Percentiles rank a stretch among this genome's conserved stretches.
phyloP scores from a whole-genome alignment of 441 rosid species.

The Croton setiger region DNA sequence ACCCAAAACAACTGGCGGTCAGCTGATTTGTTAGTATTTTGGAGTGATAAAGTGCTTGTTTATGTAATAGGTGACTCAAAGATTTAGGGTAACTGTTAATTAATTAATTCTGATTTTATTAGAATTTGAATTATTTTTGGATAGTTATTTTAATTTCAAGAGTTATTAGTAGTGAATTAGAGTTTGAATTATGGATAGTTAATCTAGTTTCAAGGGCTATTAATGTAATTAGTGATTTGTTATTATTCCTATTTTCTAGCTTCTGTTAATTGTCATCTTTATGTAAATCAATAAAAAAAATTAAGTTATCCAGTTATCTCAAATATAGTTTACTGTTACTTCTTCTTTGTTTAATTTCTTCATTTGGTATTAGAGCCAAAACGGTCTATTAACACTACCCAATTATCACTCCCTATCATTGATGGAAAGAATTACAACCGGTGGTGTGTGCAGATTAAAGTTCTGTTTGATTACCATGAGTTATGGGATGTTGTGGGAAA shows the following conservation, averaged over 20 bases:
- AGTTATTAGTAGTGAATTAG: too few species aligned
- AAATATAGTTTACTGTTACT: background rate
- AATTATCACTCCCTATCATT: background rate
- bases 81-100: too few species aligned
- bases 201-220: too few species aligned
- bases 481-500: background rate
- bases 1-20: too few species aligned
- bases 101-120: too few species aligned
- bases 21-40: too few species aligned
- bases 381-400: background rate
- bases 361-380: background rate
- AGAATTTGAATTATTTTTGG: too few species aligned
- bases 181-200: too few species aligned
- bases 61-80: too few species aligned
- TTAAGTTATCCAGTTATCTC: background rate
- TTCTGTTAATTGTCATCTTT: background rate
- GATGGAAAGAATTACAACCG: background rate
- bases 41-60: too few species aligned
- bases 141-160: background rate
- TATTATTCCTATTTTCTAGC: background rate
- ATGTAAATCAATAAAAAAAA: background rate
- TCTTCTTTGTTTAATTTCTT: too few species aligned
- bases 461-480: background rate
- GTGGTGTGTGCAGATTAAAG: background rate
- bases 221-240: background rate